Evolutionary conservation across 2,329 filamentous ascomycete species (phyloP).

Genomic region (Hirsutella rhossiliensis): DNA sequence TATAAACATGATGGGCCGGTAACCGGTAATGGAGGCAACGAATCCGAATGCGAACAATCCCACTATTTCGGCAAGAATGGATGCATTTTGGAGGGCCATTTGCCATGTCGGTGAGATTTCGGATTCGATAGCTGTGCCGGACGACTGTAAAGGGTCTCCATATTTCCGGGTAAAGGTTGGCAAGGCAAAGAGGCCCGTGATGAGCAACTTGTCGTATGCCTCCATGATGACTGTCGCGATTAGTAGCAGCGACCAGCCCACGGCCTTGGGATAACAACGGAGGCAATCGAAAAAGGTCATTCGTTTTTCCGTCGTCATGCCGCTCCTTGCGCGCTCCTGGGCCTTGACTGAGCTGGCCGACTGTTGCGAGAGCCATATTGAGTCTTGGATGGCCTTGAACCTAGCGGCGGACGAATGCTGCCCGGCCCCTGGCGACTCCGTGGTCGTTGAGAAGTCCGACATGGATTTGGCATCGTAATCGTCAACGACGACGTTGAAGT

Average conservation of each 20-base stretch:
- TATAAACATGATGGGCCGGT: neutral
- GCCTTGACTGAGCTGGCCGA: no score
- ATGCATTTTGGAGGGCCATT: conserved; percentile 40
- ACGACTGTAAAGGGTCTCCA: conserved; percentile 23
- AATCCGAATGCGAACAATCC: conserved; percentile 9
- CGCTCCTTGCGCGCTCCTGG: neutral
- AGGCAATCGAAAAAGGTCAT: conserved; percentile 28
- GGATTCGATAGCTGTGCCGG: conserved; percentile 21
- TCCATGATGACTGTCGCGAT: conserved; percentile 37
- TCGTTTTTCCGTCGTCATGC: conserved; percentile 18
- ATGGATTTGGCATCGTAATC: no score
- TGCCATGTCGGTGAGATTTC: conserved; percentile 44
- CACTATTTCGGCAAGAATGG: conserved; percentile 36
- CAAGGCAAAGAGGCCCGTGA: conserved; percentile 37
- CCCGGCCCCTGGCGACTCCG: no score
- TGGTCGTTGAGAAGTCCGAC: no score
- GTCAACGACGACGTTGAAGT: no score
- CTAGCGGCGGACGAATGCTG: no score
- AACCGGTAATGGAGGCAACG: conserved; percentile 31
- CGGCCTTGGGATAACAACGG: conserved; percentile 32
- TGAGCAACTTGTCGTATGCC: conserved; percentile 37
- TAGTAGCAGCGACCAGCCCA: conserved; percentile 33
- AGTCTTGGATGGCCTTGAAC: neutral
- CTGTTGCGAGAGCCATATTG: neutral
- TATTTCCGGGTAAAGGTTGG: conserved; percentile 32